These are phyloP conservation scores for Cornus controversa DNA, from an alignment of 148 eudicot species.

Conservation along the genomic window DNA sequence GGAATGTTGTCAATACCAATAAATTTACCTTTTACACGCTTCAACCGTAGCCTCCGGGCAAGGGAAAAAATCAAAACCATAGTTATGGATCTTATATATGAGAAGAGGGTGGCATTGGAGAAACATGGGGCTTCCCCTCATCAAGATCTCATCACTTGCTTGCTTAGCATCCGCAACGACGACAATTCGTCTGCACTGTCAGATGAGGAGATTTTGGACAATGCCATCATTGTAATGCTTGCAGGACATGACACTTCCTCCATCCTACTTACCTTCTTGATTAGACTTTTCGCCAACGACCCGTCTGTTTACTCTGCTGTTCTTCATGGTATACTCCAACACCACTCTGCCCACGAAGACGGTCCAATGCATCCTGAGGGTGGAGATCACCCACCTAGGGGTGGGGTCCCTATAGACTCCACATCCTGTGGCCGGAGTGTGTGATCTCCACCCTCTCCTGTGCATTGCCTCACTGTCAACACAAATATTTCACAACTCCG, in stretches of 20 bases:
- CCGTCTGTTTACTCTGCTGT: not conserved
- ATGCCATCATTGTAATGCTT: conserved; percentile 2
- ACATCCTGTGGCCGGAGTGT: no score
- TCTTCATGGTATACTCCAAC: not conserved
- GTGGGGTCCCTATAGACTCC: no score
- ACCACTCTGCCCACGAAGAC: no score
- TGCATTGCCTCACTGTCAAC: no score
- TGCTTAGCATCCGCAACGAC: not conserved
- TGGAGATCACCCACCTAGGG: no score
- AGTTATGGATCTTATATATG: conserved; percentile 10
- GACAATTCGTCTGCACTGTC: conserved; percentile 7
- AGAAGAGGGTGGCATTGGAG: conserved; percentile 11
- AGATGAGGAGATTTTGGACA: conserved; percentile 16
- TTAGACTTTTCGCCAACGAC: conserved; percentile 10
- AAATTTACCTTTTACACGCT: conserved; percentile 24
- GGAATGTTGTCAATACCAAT: conserved; percentile 18
- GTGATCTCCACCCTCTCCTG: no score
- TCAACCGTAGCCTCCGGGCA: conserved; percentile 21
- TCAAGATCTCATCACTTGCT: conserved; percentile 22
- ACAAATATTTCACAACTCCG: no score
- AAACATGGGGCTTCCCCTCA: conserved; percentile 7
- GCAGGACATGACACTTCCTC: conserved; percentile 15
- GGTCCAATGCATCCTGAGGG: no score
- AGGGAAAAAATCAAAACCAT: conserved; percentile 2
- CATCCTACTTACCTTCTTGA: conserved; percentile 11